Evolutionary conservation across 495 filamentous ascomycete species (phyloP), one percentile per base, ranked within the genome.

Genomic region (Hypoxylon rickii): DNA sequence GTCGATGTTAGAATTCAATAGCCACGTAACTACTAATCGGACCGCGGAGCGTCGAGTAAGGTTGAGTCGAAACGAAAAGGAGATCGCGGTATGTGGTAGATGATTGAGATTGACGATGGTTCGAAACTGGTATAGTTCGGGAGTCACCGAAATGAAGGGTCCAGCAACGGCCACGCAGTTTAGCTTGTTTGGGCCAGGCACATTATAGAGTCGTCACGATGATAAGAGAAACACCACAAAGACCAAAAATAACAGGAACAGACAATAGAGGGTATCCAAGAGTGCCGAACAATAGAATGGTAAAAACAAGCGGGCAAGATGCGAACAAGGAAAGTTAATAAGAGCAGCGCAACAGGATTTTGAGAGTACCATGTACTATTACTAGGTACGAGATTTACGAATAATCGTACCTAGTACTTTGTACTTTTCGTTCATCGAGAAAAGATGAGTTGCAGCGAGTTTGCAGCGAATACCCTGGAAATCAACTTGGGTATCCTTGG

Each of bases 1-100:
- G 26, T 26, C 48, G 18, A 40, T 13, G 32, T 42, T 36, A 13
- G 36, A 39, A 19, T 29, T 32, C 39, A 44, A 34, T 41, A 33
- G 11, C 53, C 26, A 22, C 20, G 49, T 31, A 10, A 13, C 4
- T 34, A 43, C 21, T 7, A 29, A 10, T 29, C 24, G 24, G 10
- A 29, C n/a, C 24, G 10, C 24, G 4, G 24, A 29, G 24, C 24
- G 24, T 4, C 24, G 24, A 29, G 24, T 4, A 29, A 29, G n/a
- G 10, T 29, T 4, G 24, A 29, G 4, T 4, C 24, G 24, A 29
- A 4, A 29, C 4, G 24, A 29, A 10, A 4, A 29, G 24, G 24
- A 29, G 4, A 10, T 29, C 24, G 24, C 10, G 10, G 24, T 4
- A 29, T 4, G 24, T 29, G 10, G 4, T 29, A 29, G 24, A 10